These are phyloP conservation scores for Grosmannia penicillata DNA, from an alignment of 2,329 filamentous ascomycete genomes.

Conservation along the genomic window DNA sequence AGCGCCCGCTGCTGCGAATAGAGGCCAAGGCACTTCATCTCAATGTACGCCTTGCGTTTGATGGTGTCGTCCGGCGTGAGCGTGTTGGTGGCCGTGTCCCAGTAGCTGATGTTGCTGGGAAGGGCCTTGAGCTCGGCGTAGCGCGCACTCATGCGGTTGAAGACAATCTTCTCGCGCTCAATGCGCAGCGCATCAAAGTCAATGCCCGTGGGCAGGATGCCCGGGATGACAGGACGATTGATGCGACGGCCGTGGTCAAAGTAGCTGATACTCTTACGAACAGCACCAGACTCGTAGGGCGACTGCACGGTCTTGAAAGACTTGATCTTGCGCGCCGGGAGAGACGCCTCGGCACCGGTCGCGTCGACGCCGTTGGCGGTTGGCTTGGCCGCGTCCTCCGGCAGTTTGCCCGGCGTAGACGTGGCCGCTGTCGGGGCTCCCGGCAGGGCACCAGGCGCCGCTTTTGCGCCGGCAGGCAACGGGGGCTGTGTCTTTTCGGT, in stretches of 20 bases:
- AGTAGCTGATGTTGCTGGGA: constrained; percentile 73
- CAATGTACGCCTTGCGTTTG: constrained; percentile 82
- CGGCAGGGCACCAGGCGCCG: constrained; percentile 10
- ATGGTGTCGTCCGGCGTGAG: constrained; percentile 63
- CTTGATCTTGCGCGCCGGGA: constrained; percentile 24
- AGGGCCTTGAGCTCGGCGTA: constrained; percentile 73
- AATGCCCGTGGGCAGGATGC: constrained; percentile 76
- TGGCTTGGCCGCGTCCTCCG: constrained; percentile 20
- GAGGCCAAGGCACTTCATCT: constrained; percentile 84
- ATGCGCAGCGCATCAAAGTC: constrained; percentile 76
- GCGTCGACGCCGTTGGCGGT: constrained; percentile 13
- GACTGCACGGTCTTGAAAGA: constrained; percentile 62
- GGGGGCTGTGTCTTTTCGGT: constrained; percentile 27
- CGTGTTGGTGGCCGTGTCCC: constrained; percentile 60
- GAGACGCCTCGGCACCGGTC: constrained; percentile 10
- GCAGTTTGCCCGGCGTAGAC: constrained; percentile 14
- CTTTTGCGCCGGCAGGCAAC: background rate
- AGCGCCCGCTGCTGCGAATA: constrained; percentile 77
- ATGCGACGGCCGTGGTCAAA: constrained; percentile 62
- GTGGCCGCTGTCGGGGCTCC: constrained; percentile 16
- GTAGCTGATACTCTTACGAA: constrained; percentile 55
- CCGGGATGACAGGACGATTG: constrained; percentile 68
- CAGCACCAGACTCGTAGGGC: constrained; percentile 45
- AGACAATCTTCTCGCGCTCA: constrained; percentile 75
- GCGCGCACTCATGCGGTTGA: constrained; percentile 77